A percentile compares a stretch with the other conserved stretches of the same genome.
phyloP scores from a whole-genome alignment of 108 stramenopile species.

The Cyclotella baltica region DNA sequence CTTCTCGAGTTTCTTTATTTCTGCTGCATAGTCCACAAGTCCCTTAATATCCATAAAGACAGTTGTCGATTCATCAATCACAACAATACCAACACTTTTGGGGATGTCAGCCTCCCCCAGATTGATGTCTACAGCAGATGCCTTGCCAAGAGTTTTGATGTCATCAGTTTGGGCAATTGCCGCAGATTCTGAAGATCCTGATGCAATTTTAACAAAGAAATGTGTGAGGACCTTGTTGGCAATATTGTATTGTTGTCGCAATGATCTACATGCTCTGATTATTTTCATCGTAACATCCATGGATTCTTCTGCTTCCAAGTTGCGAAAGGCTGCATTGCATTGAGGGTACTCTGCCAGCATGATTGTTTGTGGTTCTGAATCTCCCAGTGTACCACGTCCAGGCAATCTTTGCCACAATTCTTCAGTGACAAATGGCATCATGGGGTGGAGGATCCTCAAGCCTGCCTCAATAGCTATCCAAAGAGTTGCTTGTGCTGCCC shows the following conservation, averaged over 20 bases:
- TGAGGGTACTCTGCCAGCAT: conserved; percentile 96
- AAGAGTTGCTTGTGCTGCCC: conserved; percentile 94
- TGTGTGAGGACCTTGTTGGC: conserved; percentile 82
- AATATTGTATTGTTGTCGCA: conserved; percentile 87
- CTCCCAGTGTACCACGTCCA: conserved; percentile 92
- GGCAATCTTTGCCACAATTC: conserved; percentile 99
- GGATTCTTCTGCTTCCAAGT: conserved; percentile 66
- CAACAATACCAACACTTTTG: conserved; percentile 74
- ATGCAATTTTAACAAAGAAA: conserved; percentile 82
- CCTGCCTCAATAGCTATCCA: conserved; percentile 93
- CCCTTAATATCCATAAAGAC: conserved; percentile 95
- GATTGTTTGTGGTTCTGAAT: conserved; percentile 86
- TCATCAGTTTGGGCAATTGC: conserved; percentile 66
- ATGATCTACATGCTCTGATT: conserved; percentile 84
- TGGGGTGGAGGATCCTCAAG: conserved; percentile 95
- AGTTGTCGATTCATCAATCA: conserved; percentile 86
- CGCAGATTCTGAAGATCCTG: conserved; percentile 54
- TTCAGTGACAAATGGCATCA: conserved; percentile 99
- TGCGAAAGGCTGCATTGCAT: conserved; percentile 60
- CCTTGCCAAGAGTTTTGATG: conserved; percentile 86
- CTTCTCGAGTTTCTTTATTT: conserved; percentile 92
- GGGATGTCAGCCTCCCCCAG: conserved; percentile 65
- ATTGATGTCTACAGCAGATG: conserved; percentile 72
- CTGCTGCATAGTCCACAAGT: conserved; percentile 94
- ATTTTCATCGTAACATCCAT: conserved; percentile 87